Evolutionary conservation across 1,284 basidiomycete genomes (phyloP).

Genomic region (Hymenochaete sp.): DNA sequence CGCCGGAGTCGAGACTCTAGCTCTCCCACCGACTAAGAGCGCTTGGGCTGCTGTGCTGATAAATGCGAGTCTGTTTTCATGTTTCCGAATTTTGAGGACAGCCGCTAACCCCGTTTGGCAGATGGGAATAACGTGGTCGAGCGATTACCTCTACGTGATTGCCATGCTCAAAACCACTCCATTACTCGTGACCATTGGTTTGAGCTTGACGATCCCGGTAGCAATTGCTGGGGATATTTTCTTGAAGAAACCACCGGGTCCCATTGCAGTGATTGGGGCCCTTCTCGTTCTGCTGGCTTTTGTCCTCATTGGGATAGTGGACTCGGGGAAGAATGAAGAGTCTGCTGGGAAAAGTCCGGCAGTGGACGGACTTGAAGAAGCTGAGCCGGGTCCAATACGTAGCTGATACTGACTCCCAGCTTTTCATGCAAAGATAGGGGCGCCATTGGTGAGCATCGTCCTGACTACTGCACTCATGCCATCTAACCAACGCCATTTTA

Average conservation of each 20-base stretch:
- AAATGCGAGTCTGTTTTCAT: constrained; percentile 48
- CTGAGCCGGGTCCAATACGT: too few species aligned
- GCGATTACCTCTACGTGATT: constrained; percentile 81
- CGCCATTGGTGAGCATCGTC: too few species aligned
- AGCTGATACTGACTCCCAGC: too few species aligned
- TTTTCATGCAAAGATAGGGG: too few species aligned
- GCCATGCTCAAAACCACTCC: constrained; percentile 98
- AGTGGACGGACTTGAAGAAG: constrained; percentile 13
- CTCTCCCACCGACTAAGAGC: constrained; percentile 54
- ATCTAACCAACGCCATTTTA: too few species aligned
- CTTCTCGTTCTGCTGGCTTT: constrained; percentile 60
- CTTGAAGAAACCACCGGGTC: constrained; percentile 45
- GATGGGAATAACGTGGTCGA: constrained; percentile 82
- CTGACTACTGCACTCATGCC: too few species aligned
- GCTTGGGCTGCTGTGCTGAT: constrained; percentile 62
- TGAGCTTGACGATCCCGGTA: constrained; percentile 91
- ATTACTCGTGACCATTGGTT: constrained; percentile 85
- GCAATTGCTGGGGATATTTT: constrained; percentile 77
- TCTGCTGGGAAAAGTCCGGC: constrained; percentile 20
- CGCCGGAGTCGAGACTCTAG: constrained; percentile 67
- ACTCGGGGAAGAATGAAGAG: constrained; percentile 31
- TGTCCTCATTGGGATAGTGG: constrained; percentile 55
- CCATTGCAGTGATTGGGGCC: constrained; percentile 58
- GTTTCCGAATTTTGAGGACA: constrained; percentile 3
- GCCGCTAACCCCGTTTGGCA: constrained; percentile 23